phyloP scores from a whole-genome alignment of 2,329 filamentous ascomycete species.

The Tolypocladium nubicola region DNA sequence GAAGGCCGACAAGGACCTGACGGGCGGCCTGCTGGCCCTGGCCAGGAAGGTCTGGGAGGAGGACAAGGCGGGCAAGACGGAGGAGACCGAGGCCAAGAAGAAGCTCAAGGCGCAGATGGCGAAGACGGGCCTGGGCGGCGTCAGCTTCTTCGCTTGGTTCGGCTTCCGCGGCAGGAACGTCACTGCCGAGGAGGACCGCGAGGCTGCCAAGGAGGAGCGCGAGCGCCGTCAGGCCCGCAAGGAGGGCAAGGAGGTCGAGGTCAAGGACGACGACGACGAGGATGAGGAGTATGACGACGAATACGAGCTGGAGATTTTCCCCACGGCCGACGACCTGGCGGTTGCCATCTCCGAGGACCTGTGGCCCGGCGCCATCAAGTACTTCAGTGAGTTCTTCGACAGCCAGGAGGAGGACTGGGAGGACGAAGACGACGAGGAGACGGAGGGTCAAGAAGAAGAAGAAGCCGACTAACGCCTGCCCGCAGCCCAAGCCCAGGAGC shows the following conservation, averaged over 20 bases:
- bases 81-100: conserved; percentile 37
- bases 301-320: conserved; percentile 72
- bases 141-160: conserved; percentile 87
- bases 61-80: conserved; percentile 32
- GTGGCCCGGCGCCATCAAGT: conserved; percentile 79
- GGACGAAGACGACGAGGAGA: neutral
- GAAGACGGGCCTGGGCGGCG: conserved; percentile 48
- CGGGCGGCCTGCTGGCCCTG: conserved; percentile 65
- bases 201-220: conserved; percentile 48
- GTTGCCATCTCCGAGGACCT: conserved; percentile 76
- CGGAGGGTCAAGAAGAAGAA: neutral
- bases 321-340: conserved; percentile 75
- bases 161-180: conserved; percentile 64
- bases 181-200: conserved; percentile 58
- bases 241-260: conserved; percentile 39
- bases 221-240: conserved; percentile 41
- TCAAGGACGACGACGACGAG: conserved; percentile 37
- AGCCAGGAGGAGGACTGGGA: neutral
- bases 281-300: conserved; percentile 52
- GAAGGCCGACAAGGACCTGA: conserved; percentile 74
- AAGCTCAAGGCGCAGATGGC: conserved; percentile 44
- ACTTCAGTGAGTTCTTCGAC: conserved; percentile 63
- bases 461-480: neutral
- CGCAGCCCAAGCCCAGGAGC: conserved; percentile 46
- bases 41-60: conserved; percentile 59